A percentile compares a stretch with the other conserved stretches of the same genome.
phyloP scores from a whole-genome alignment of 768 basidiomycete genomes.

The Xerocomus brunneocitrinus region DNA sequence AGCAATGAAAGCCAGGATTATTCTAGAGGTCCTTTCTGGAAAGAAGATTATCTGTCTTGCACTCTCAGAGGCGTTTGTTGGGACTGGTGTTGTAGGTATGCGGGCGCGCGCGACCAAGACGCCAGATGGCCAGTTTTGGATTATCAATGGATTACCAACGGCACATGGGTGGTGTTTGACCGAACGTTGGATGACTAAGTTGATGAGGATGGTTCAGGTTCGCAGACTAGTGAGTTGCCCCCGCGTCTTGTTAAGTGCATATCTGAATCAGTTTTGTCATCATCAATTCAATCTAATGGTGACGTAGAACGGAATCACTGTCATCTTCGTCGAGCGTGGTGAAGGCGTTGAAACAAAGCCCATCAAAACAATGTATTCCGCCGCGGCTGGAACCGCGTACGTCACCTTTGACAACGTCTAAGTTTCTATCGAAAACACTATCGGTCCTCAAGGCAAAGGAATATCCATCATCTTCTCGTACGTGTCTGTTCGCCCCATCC shows the following conservation, averaged over 20 bases:
- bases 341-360: neutral
- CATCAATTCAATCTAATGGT: neutral
- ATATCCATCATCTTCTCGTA: neutral
- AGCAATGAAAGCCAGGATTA: neutral
- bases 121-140: slow-evolving; percentile 79
- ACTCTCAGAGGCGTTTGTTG: neutral
- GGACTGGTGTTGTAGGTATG: slow-evolving; percentile 74
- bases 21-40: neutral
- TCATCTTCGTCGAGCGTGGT: neutral
- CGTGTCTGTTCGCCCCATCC: neutral
- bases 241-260: neutral
- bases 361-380: neutral
- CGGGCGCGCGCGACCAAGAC: slow-evolving; percentile 74
- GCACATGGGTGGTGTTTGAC: slow-evolving; percentile 38
- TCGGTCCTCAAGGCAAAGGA: neutral
- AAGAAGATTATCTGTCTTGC: neutral
- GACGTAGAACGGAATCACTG: neutral
- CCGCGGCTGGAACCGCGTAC: neutral
- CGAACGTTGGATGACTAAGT: neutral
- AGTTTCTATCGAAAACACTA: neutral
- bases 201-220: neutral
- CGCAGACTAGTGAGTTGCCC: neutral
- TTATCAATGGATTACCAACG: slow-evolving; percentile 85
- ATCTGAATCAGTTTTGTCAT: neutral
- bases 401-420: neutral